phyloP scores from a whole-genome alignment of 768 basidiomycete genomes.

The Pseudohyphozyma bogoriensis region DNA sequence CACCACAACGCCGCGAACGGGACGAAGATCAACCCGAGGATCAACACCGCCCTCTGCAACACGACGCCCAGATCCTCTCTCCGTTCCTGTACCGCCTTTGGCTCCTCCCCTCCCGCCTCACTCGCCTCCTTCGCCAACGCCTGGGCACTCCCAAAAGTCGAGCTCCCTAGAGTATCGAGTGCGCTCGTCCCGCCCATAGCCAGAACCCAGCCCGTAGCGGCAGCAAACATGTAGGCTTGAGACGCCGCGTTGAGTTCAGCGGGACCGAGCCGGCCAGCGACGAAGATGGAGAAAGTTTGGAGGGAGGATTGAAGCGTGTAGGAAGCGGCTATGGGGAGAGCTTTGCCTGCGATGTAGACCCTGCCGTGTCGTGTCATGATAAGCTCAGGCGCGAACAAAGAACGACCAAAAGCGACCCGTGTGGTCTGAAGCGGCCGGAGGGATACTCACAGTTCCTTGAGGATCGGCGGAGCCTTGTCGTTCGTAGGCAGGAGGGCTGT shows the following conservation, averaged over 20 bases:
- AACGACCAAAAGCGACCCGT: no score
- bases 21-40: slow-evolving; percentile 56
- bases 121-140: no score
- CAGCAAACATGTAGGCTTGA: slow-evolving; percentile 65
- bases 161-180: background rate
- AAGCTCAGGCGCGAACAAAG: no score
- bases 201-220: slow-evolving; percentile 49
- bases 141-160: background rate
- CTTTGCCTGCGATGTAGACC: no score
- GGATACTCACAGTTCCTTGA: no score
- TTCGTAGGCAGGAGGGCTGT: no score
- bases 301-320: slow-evolving; percentile 55
- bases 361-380: no score
- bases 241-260: slow-evolving; percentile 61
- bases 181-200: slow-evolving; percentile 51
- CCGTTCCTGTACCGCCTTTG: slow-evolving; percentile 50
- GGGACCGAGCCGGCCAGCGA: slow-evolving; percentile 59
- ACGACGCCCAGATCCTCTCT: slow-evolving; percentile 57
- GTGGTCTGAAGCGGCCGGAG: no score
- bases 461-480: no score
- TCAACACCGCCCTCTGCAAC: slow-evolving; percentile 56
- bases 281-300: slow-evolving; percentile 55
- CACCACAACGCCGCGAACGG: slow-evolving; percentile 58
- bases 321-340: background rate
- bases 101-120: no score